Conservation (phyloP, 441 rosid species). For the Pelargonium cotyledonis region DNA sequence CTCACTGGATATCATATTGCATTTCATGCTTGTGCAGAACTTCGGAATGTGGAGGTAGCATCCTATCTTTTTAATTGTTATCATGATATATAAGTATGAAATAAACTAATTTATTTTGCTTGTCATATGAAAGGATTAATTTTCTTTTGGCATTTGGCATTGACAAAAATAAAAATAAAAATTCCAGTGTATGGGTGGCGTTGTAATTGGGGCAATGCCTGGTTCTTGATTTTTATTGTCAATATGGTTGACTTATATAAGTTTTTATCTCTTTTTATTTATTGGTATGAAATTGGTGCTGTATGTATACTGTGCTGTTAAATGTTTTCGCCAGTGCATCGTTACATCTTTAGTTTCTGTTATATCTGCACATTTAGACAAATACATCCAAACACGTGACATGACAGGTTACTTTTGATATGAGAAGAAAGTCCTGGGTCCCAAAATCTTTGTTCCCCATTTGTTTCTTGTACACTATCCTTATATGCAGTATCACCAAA, state of each 20-base stretch:
- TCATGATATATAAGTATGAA: constrained; percentile 11
- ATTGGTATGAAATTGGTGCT: too few species aligned
- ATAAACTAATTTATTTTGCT: not conserved
- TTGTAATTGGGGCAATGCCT: too few species aligned
- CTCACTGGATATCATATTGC: constrained; percentile 79
- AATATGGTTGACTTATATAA: too few species aligned
- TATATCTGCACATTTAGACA: too few species aligned
- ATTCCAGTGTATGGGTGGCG: too few species aligned
- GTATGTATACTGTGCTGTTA: too few species aligned
- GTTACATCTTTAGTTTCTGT: too few species aligned
- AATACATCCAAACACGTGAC: not conserved
- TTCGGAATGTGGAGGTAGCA: constrained; percentile 63
- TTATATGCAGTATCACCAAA: not conserved
- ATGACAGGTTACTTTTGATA: not conserved
- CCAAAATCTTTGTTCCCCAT: not conserved
- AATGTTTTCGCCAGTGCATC: too few species aligned
- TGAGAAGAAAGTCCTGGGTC: not conserved
- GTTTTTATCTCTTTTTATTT: too few species aligned
- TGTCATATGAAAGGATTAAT: not conserved
- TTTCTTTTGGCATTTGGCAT: too few species aligned
- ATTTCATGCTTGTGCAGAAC: constrained; percentile 69
- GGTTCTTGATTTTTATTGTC: too few species aligned
- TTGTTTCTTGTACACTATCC: not conserved
- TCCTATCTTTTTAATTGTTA: constrained; percentile 13
- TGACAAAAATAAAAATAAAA: too few species aligned